Evolutionary conservation across 192 early-diverging fungal species (phyloP).

Genomic region (Jimgerdemannia flammicorona): DNA sequence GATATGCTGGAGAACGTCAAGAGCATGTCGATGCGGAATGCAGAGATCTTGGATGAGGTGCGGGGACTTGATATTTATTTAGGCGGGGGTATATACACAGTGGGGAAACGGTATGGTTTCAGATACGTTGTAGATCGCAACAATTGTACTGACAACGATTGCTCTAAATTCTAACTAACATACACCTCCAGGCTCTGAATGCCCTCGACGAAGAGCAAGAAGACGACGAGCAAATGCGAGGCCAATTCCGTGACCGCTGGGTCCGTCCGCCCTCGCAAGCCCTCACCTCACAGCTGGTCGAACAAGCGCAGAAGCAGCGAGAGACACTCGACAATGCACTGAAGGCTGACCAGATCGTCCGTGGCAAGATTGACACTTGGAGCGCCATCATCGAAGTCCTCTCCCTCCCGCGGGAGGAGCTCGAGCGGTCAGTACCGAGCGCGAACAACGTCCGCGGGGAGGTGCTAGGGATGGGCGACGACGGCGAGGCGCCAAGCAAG

Average conservation of each 20-base stretch:
- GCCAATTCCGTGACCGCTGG: conserved; percentile 56
- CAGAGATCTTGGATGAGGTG: conserved; percentile 55
- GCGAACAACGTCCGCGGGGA: background rate
- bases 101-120: conserved; percentile 23
- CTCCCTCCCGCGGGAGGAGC: conserved; percentile 21
- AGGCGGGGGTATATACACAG: conserved; percentile 23
- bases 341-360: conserved; percentile 53
- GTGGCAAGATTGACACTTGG: conserved; percentile 55
- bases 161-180: conserved; percentile 15
- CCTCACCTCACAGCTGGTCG: conserved; percentile 50
- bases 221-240: conserved; percentile 62
- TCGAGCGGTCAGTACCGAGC: conserved; percentile 27
- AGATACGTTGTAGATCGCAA: no score
- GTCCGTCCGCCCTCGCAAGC: conserved; percentile 44
- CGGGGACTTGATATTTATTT: conserved; percentile 13
- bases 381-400: conserved; percentile 57
- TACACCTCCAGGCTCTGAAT: conserved; percentile 44
- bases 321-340: conserved; percentile 54
- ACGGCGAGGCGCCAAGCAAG: background rate
- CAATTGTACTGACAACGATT: no score
- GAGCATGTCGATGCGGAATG: conserved; percentile 45
- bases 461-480: background rate
- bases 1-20: conserved; percentile 62
- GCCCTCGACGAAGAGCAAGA: conserved; percentile 65
- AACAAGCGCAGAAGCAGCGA: conserved; percentile 50